A percentile compares a stretch with the other conserved stretches of the same genome.
These are phyloP conservation scores for Protea cynaroides DNA, from an alignment of 164 flowering plant species.

Conservation along the genomic window DNA sequence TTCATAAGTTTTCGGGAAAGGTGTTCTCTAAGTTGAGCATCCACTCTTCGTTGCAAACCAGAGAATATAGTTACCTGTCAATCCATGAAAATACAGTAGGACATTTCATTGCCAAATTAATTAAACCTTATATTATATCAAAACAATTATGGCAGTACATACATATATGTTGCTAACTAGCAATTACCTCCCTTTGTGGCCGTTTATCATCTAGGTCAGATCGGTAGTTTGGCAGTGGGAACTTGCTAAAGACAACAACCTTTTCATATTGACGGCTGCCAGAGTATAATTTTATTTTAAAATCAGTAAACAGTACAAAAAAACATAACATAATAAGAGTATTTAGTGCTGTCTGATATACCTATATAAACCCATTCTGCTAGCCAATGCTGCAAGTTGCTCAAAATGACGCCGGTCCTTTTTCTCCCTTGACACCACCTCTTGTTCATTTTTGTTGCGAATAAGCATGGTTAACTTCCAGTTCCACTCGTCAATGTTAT, in stretches of 20 bases:
- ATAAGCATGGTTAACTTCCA: slow-evolving; percentile 58
- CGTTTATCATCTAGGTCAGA: slow-evolving; percentile 88
- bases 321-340: neutral
- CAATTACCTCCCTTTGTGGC: slow-evolving; percentile 81
- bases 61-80: slow-evolving; percentile 55
- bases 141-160: too few relatives aligned
- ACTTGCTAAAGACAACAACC: slow-evolving; percentile 80
- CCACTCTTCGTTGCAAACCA: slow-evolving; percentile 62
- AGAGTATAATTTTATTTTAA: slow-evolving; percentile 10
- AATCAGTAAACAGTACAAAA: neutral
- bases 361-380: slow-evolving; percentile 84
- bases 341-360: slow-evolving; percentile 18
- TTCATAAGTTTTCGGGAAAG: slow-evolving; percentile 43
- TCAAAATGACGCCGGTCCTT: slow-evolving; percentile 75
- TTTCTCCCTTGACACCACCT: slow-evolving; percentile 79
- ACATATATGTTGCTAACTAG: neutral
- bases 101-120: neutral
- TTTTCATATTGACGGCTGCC: slow-evolving; percentile 73
- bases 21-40: slow-evolving; percentile 46
- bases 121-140: too few relatives aligned
- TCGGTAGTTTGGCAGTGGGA: slow-evolving; percentile 86
- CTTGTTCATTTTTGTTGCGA: slow-evolving; percentile 56
- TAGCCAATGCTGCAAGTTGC: slow-evolving; percentile 71
- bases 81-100: slow-evolving; percentile 13
- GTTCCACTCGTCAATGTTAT: slow-evolving; percentile 64